Percentiles rank a stretch among this genome's conserved stretches.
phyloP scores from a whole-genome alignment of 306 rosid species.

The Trifolium repens region DNA sequence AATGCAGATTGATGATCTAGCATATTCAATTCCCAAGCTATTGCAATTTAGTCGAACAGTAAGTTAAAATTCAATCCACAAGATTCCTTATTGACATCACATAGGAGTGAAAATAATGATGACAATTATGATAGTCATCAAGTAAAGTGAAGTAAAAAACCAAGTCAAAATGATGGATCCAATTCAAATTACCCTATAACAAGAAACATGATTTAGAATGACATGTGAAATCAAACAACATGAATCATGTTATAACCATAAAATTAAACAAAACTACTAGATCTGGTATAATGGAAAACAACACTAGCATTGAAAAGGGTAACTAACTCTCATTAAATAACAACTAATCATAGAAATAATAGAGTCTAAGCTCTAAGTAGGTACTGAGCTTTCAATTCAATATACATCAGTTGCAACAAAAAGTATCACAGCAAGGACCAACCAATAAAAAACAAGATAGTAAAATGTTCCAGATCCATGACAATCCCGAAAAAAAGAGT shows the following conservation, averaged over 20 bases:
- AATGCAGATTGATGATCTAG: slow-evolving; percentile 24
- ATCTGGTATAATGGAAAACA: slow-evolving; percentile 40
- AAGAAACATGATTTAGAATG: slow-evolving; percentile 32
- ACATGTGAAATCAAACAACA: slow-evolving; percentile 25
- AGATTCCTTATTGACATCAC: slow-evolving; percentile 36
- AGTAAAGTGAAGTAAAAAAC: slow-evolving; percentile 32
- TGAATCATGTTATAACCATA: slow-evolving; percentile 26
- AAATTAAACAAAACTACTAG: slow-evolving; percentile 39
- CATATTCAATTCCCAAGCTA: slow-evolving; percentile 30
- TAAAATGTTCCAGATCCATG: slow-evolving; percentile 45
- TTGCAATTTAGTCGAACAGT: slow-evolving; percentile 18
- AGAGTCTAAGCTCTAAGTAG: slow-evolving; percentile 1
- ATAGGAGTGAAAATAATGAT: too few relatives aligned
- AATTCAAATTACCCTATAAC: slow-evolving; percentile 30
- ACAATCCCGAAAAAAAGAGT: background rate
- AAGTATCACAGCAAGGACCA: background rate
- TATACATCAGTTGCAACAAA: slow-evolving; percentile 19
- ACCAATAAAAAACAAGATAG: slow-evolving; percentile 27
- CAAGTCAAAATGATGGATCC: slow-evolving; percentile 46
- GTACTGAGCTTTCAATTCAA: slow-evolving; percentile 26
- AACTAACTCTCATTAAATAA: slow-evolving; percentile 24
- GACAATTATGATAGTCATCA: slow-evolving; percentile 30
- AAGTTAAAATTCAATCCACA: slow-evolving; percentile 40
- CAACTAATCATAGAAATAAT: slow-evolving; percentile 3
- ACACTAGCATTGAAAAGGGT: slow-evolving; percentile 23